Evolutionary conservation across 106 monocot species (phyloP).

Genomic region (Dioscorea zingiberensis): DNA sequence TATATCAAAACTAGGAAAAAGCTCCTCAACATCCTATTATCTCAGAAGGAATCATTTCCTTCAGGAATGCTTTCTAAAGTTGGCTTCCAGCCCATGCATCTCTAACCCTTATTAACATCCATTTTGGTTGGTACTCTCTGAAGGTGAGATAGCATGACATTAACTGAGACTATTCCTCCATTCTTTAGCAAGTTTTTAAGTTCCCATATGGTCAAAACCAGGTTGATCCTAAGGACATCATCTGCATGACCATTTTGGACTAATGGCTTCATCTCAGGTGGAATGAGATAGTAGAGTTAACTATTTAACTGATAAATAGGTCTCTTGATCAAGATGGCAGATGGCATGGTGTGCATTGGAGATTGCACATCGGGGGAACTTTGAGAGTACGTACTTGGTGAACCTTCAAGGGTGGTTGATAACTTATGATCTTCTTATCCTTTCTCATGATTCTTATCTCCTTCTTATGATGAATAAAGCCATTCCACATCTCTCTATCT

Average conservation of each 20-base stretch:
- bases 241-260: background rate
- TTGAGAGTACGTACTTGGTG: slow-evolving; percentile 3
- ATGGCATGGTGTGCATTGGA: slow-evolving; percentile 5
- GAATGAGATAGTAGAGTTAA: slow-evolving; percentile 16
- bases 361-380: too few species aligned
- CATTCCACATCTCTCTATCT: too few species aligned
- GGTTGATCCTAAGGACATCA: slow-evolving; percentile 27
- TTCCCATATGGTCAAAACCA: slow-evolving; percentile 38
- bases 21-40: background rate
- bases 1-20: too few species aligned
- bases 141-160: slow-evolving; percentile 24
- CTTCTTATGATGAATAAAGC: slow-evolving; percentile 24
- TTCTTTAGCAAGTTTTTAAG: slow-evolving; percentile 35
- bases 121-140: too few species aligned
- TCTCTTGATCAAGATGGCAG: background rate
- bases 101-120: background rate
- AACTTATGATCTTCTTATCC: slow-evolving; percentile 15
- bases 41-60: slow-evolving; percentile 24
- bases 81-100: slow-evolving; percentile 41
- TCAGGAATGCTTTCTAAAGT: slow-evolving; percentile 64
- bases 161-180: slow-evolving; percentile 22
- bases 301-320: slow-evolving; percentile 1
- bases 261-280: background rate
- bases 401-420: slow-evolving; percentile 12
- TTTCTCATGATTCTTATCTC: slow-evolving; percentile 22